Evolutionary conservation across 805 yeast genomes (phyloP), one percentile per base, ranked within the genome.

Genomic region (Brettanomyces sp.): DNA sequence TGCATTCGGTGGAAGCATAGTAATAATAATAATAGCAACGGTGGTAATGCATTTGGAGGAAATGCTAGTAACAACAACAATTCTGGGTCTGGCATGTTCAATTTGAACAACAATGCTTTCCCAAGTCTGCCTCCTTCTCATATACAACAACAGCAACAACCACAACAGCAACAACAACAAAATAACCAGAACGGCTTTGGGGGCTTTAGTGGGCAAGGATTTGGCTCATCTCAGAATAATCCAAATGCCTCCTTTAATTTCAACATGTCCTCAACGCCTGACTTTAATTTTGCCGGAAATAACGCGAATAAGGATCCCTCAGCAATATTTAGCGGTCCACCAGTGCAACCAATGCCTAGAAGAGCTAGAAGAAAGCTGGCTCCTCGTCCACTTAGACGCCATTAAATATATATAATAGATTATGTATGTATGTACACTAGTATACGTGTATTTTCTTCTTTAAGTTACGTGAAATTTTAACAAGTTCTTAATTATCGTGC

Each of bases 261-360:
- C 18, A 38, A 38, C 12, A 18, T 12, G 22, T 38, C 41, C 11
- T 21, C 41, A 14, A 58, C 65, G 4, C 67, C 67, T 18, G 58
- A 53, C 47, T 54, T 63, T 52, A 59, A 63, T 43, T 63, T 63
- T 46, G 51, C 64, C 2, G 66, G 66, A 8, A 50, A 53, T 21
- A 47, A 50, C 28, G 47, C 50, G n/a, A 45, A 43, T 9, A 48
- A 58, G 39, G 67, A 58, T 45, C 65, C 65, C 2, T 49, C 63
- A 2, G 43, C 61, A 3, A 48, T 59, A 14, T 60, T 61, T 45
- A 53, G 54, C 12, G 46, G 55, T 3, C 53, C 55, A 3, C 55
- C 61, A 24, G 41, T 54, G 11, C 41, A 52, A 14, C 51, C 56
- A 4, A 55, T 57, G 12, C 58, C 58, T 9, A 55, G 53, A 4